A percentile compares a stretch with the other conserved stretches of the same genome.
Conservation (phyloP, 176 grass and related monocot species). For the Aegilops tauschii region DNA sequence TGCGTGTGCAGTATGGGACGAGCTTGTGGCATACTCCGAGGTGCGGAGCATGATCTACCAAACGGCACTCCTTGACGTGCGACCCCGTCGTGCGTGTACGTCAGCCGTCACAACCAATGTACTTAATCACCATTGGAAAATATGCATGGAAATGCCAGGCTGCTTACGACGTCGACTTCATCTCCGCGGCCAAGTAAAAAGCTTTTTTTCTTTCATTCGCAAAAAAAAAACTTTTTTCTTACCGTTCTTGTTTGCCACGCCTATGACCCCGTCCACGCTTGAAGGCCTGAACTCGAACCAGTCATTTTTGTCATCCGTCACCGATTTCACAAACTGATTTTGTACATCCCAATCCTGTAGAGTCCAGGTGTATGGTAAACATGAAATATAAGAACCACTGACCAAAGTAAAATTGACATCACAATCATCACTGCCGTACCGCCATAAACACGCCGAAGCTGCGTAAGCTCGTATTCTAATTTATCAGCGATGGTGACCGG, state of each 20-base stretch:
- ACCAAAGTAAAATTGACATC: no score
- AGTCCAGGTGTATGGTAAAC: no score
- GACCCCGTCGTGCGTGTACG: conserved; percentile 28
- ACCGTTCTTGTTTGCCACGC: background rate
- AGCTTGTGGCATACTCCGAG: background rate
- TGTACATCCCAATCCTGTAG: no score
- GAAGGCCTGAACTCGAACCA: background rate
- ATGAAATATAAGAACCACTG: no score
- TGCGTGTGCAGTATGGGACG: background rate
- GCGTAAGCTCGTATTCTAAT: background rate
- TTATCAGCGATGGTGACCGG: background rate
- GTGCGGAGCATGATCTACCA: conserved; percentile 26
- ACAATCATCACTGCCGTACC: no score
- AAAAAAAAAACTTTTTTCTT: background rate
- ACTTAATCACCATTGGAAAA: background rate
- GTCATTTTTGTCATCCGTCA: background rate
- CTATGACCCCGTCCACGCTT: conserved; percentile 22
- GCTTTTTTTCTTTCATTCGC: no score
- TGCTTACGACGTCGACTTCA: conserved; percentile 33
- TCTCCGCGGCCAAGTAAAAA: background rate
- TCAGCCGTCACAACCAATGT: conserved; percentile 20
- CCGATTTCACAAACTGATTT: no score
- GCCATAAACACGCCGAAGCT: no score
- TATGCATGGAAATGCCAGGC: background rate
- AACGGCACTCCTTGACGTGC: conserved; percentile 33